Percentiles rank a stretch among this genome's conserved stretches.
Evolutionary conservation across 129 eudicot genomes (phyloP).

Genomic region (Calendula officinalis): DNA sequence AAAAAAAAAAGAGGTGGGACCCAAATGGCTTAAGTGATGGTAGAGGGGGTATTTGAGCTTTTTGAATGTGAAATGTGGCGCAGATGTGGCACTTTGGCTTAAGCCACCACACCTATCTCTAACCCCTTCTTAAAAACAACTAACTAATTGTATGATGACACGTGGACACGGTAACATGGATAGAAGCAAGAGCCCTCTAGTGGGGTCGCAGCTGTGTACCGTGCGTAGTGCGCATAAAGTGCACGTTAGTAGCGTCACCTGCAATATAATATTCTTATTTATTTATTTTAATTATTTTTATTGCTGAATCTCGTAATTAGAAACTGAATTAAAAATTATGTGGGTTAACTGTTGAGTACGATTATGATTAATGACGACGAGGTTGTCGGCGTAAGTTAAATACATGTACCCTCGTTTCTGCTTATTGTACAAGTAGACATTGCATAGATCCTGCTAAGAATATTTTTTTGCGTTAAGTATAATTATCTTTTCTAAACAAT

Average conservation of each 20-base stretch:
- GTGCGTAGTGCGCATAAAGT: constrained; percentile 25
- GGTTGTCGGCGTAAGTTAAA: constrained; percentile 18
- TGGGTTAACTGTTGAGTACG: background rate
- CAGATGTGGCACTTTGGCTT: no score
- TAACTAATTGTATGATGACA: background rate
- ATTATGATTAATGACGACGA: constrained; percentile 11
- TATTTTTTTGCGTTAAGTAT: constrained; percentile 4
- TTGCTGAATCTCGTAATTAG: constrained; percentile 13
- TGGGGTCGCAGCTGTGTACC: constrained; percentile 18
- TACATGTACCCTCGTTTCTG: background rate
- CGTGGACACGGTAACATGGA: constrained; percentile 23
- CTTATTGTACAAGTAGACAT: background rate
- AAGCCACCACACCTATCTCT: no score
- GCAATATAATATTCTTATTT: background rate
- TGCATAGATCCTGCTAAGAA: background rate
- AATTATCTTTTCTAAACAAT: background rate
- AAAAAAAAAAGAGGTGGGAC: no score
- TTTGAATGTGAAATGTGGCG: no score
- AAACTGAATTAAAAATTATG: background rate
- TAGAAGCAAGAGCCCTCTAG: constrained; percentile 19
- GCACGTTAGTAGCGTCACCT: constrained; percentile 7
- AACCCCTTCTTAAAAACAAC: constrained; percentile 5
- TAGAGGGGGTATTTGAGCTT: no score
- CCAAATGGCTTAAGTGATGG: no score
- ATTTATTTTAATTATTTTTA: background rate